Evolutionary conservation across 306 rosid genomes (phyloP).

Genomic region (Crataegus laevigata): DNA sequence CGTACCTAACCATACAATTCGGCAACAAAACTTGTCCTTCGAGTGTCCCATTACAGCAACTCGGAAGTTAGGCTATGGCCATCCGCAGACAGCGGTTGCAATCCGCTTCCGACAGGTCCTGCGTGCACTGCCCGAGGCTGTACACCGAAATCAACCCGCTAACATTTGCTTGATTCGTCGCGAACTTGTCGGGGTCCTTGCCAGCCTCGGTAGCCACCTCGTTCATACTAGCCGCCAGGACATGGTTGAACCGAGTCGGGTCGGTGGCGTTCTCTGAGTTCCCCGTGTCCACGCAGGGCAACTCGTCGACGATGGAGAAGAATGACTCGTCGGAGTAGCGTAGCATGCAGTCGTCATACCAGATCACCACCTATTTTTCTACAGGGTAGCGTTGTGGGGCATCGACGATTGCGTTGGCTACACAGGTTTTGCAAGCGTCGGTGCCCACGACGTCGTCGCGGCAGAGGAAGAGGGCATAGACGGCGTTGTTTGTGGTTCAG

Average conservation of each 20-base stretch:
- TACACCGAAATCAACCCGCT: no score
- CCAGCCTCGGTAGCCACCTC: neutral
- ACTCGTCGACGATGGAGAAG: slow-evolving; percentile 1
- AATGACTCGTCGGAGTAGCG: neutral
- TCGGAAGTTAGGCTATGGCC: no score
- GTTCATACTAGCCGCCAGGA: no score
- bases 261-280: neutral
- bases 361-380: slow-evolving; percentile 34
- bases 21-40: no score
- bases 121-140: no score
- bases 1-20: no score
- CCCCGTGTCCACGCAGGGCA: neutral
- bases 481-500: no score
- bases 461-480: slow-evolving; percentile 17
- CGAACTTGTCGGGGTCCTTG: neutral
- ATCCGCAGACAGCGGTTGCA: no score
- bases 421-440: slow-evolving; percentile 29
- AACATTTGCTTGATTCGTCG: neutral
- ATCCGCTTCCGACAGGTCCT: no score
- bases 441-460: slow-evolving; percentile 30
- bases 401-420: slow-evolving; percentile 19
- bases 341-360: slow-evolving; percentile 22
- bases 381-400: slow-evolving; percentile 19
- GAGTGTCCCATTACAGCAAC: no score
- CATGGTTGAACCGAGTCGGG: neutral